Conservation (phyloP, 2,329 filamentous ascomycete genomes). For the Nemania sp. region DNA sequence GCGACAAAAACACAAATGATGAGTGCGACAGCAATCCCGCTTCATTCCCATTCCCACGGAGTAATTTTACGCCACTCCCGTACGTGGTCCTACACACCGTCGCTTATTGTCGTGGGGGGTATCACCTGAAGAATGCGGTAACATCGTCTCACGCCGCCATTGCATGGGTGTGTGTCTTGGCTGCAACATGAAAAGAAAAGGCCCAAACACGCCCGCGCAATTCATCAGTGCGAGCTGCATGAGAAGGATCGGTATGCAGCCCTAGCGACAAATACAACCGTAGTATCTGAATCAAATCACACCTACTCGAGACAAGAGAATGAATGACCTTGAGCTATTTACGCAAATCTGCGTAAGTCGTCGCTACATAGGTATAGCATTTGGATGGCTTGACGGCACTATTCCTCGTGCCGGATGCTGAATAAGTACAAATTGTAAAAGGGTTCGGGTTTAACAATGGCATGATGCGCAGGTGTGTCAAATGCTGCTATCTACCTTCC, state of each 20-base stretch:
- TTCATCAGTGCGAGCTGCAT: neutral
- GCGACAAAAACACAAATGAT: neutral
- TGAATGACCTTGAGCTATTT: neutral
- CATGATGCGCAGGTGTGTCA: neutral
- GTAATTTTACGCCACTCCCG: neutral
- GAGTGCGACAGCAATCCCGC: neutral
- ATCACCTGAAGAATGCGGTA: neutral
- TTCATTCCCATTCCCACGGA: neutral
- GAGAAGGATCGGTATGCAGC: neutral
- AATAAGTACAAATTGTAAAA: neutral
- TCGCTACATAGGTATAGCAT: neutral
- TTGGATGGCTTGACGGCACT: neutral
- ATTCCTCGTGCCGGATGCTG: neutral
- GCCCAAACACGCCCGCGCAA: no score
- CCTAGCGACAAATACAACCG: neutral
- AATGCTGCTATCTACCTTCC: neutral
- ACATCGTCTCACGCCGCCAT: neutral
- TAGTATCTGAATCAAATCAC: neutral
- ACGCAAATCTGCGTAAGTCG: neutral
- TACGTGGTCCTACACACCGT: neutral
- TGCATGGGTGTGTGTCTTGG: neutral
- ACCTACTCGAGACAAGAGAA: neutral
- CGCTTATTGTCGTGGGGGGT: neutral
- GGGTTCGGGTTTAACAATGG: neutral
- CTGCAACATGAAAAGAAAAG: no score